Percentiles rank a stretch among this genome's conserved stretches.
Conservation (phyloP, 73 alveolate genomes). For the Tetrahymena borealis region DNA sequence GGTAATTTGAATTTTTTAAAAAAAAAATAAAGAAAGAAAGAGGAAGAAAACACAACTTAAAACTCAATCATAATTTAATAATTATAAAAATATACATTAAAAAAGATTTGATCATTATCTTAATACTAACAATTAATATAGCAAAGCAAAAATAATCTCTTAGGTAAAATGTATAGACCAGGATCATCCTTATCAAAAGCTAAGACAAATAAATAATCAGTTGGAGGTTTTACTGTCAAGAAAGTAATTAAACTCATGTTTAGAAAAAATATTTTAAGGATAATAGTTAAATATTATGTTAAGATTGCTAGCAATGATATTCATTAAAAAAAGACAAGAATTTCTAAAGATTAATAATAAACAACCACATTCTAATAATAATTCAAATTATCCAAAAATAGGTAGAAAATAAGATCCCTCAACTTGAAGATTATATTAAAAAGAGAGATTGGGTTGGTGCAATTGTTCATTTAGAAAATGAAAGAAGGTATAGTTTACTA, state of each 20-base stretch:
- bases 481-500: conserved; percentile 1
- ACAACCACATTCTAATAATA: not conserved
- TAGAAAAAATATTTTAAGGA: too few relatives aligned
- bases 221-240: not conserved
- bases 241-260: too few relatives aligned
- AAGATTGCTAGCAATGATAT: too few relatives aligned
- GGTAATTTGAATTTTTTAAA: not conserved
- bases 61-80: not conserved
- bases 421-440: conserved; percentile 25
- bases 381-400: not conserved
- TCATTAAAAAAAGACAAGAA: not conserved
- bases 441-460: conserved; percentile 48
- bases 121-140: too few relatives aligned
- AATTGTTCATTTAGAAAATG: conserved; percentile 30
- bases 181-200: conserved; percentile 43
- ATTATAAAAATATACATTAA: not conserved
- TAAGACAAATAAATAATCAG: conserved; percentile 9
- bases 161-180: conserved; percentile 26
- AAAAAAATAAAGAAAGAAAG: not conserved
- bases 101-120: not conserved
- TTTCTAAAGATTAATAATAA: not conserved
- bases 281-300: too few relatives aligned
- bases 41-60: not conserved
- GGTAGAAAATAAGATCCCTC: conserved; percentile 23
- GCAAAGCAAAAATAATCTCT: not conserved